Evolutionary conservation across 1,139 yeast species (phyloP).

Genomic region (Saccharomyces uvarum): DNA sequence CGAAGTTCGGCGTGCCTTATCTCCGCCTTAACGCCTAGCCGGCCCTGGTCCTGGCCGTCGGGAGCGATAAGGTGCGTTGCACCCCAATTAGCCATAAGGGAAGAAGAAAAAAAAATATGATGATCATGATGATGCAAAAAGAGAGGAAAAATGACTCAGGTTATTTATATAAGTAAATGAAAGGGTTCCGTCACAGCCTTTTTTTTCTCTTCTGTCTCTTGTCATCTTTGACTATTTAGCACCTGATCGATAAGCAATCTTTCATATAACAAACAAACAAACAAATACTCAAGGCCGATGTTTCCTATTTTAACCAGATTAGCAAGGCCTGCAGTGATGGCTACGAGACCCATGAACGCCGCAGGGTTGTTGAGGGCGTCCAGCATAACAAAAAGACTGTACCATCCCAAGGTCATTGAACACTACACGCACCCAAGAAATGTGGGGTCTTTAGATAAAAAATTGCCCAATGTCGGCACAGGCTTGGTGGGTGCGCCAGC

Average conservation of each 20-base stretch:
- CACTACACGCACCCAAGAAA: constrained; percentile 95
- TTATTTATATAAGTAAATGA: background rate
- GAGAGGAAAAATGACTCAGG: constrained; percentile 1
- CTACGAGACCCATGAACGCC: background rate
- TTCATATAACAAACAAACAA: background rate
- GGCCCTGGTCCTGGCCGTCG: background rate
- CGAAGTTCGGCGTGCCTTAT: background rate
- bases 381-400: constrained; percentile 21
- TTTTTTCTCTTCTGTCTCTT: background rate
- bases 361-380: background rate
- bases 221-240: too few relatives aligned
- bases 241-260: background rate
- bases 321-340: background rate
- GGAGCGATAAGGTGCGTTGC: background rate
- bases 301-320: background rate
- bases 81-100: background rate
- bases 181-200: background rate
- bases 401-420: constrained; percentile 77
- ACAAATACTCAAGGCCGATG: background rate
- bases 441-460: constrained; percentile 86
- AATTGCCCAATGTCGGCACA: constrained; percentile 77
- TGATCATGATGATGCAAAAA: constrained; percentile 1
- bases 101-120: background rate
- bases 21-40: background rate
- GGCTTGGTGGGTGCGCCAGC: constrained; percentile 99